Base-by-base conservation (phyloP, 2,329 filamentous ascomycete species). In the Pestalotiopsis sp. region DNA sequence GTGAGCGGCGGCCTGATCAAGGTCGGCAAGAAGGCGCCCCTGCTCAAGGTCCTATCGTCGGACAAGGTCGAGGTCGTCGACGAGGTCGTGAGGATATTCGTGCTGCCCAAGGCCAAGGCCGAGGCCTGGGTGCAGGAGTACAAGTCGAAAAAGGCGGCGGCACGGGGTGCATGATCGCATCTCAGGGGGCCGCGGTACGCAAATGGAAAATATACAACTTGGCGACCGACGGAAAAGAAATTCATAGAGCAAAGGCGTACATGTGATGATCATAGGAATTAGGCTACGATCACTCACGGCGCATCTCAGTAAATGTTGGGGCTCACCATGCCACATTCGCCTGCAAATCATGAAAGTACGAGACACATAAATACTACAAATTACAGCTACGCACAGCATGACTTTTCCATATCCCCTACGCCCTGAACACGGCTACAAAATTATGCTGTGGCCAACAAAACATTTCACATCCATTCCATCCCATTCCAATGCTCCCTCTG, bases 11-110 rank as follows among this genome's bases (percentile, higher is more conserved):
- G 95, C 0, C 79, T 99, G 74, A 89, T 97, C 75, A 98, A 97
- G 83, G 91, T 95, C 25, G 95, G 96, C 62, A 95, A 93, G 87
- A 96, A 95, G 77, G 86, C 96, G 71, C 84, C 89, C 23, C 79
- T 98, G 73, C 80, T 94, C 64, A 93, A 94, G 82, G 87, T 95
- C 38, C 80, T 98, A 71, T 85, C 85, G 9, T 89, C 88, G 9
- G 94, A 93, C 6, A 94, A 92, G 76, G 89, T 97, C 6, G 95
- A 97, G 81, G 86, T 99, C 11, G 90, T 97, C 61, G 95, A 99
- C 80, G 92, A 93, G 38, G 81, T 98, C 71, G 88, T 98, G 27
- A 90, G 85, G 76, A 89, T 99, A 38, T 94, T 93, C 77, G 89
- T 98, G 1, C 86, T 99, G 72, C 95, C 95, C 0, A 91, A 87